These are phyloP conservation scores for Chrysanthemum lavandulifolium DNA, from an alignment of 129 eudicot genomes.

Conservation along the genomic window DNA sequence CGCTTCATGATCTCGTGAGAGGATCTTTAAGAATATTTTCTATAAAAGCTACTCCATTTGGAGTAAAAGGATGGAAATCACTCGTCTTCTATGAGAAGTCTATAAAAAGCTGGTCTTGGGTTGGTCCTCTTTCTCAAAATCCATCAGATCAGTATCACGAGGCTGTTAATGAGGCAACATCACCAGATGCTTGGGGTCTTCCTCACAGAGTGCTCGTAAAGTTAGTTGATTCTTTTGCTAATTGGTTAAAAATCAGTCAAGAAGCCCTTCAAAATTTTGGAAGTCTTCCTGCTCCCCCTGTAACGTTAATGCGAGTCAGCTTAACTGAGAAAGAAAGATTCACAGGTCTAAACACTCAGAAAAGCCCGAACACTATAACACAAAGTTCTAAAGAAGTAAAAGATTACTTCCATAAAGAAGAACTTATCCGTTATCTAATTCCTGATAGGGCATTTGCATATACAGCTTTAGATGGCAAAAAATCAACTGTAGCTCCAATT, in stretches of 20 bases:
- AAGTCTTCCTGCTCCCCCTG: slow-evolving; percentile 84
- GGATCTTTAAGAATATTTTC: slow-evolving; percentile 82
- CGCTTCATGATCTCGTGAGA: slow-evolving; percentile 85
- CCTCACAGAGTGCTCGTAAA: slow-evolving; percentile 97
- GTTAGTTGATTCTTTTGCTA: slow-evolving; percentile 88
- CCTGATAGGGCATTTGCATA: slow-evolving; percentile 91
- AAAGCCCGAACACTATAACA: slow-evolving; percentile 71
- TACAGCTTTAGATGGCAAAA: slow-evolving; percentile 88
- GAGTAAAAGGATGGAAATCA: slow-evolving; percentile 96
- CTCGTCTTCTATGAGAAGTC: slow-evolving; percentile 68
- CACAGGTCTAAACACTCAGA: slow-evolving; percentile 87
- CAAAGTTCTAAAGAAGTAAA: slow-evolving; percentile 87
- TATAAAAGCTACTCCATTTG: slow-evolving; percentile 84
- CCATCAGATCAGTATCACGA: slow-evolving; percentile 46
- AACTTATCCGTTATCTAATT: slow-evolving; percentile 68
- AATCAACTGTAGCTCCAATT: slow-evolving; percentile 92
- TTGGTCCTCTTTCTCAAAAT: slow-evolving; percentile 56
- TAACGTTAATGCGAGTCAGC: slow-evolving; percentile 59
- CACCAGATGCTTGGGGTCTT: slow-evolving; percentile 93
- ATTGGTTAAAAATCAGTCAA: slow-evolving; percentile 95
- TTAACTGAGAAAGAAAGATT: slow-evolving; percentile 92
- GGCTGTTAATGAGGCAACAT: slow-evolving; percentile 66
- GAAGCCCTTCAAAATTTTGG: slow-evolving; percentile 86
- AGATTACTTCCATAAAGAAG: slow-evolving; percentile 79
- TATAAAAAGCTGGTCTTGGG: slow-evolving; percentile 83